Evolutionary conservation across 2,329 filamentous ascomycete genomes (phyloP), one percentile per base, ranked within the genome.

Genomic region (Sporothrix mexicana): DNA sequence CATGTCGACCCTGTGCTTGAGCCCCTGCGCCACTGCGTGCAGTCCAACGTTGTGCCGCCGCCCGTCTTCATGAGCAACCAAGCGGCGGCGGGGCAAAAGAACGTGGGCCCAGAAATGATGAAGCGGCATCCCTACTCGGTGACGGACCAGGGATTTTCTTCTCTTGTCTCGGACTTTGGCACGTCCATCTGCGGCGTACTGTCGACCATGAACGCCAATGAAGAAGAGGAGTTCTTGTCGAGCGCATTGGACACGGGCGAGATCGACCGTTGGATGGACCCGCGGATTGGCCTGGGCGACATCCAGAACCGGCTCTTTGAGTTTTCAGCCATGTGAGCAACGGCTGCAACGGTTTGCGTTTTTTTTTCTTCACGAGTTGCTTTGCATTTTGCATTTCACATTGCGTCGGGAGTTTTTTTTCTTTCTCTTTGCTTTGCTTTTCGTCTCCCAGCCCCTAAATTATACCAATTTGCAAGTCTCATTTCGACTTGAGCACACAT

Each of bases 251-350:
- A 25, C 6, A 55, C 64, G 10, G 30, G 30, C 49, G 59, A 70
- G 30, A n/a, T 73, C 17, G 59, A 67, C 62, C 43, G 68, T 1
- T 73, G 66, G 71, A 70, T 73, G 67, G 71, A 73, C 59, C 67
- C 71, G 1, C 49, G 66, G 15, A 25, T 72, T 7, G 66, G 36
- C 3, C 51, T 61, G 43, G 71, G 71, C 1, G 64, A 69, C 45
- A 69, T 72, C 12, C 71, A 72, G 25, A 55, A 30, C 47, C 41
- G 47, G 64, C 20, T 72, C 23, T 62, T 72, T 25, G 71, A 62
- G 36, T 62, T 69, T 10, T 43, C 61, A 30, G 49, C 59, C 17
- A 6, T 62, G 43, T 41, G 45, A 61, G 62, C 20, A 20, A 8
- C 12, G 1, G 25, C 17, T 15, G 17, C 13, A 5, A 43, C 30